These are phyloP conservation scores for Podospora tetraspora DNA, from an alignment of 495 filamentous ascomycete genomes.

Conservation along the genomic window DNA sequence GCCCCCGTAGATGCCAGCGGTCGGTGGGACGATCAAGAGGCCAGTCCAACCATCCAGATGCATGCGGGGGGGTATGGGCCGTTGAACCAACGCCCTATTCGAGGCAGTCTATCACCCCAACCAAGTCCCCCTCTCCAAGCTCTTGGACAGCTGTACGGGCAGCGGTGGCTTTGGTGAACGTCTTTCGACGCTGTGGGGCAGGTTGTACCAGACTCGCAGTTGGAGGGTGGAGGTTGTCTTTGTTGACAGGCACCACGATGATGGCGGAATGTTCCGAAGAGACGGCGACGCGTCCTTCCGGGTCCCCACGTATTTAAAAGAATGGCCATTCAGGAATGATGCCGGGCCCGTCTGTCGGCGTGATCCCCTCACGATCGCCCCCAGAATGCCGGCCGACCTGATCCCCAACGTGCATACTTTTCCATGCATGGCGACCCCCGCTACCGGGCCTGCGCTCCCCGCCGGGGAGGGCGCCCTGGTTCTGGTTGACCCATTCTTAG, in stretches of 20 bases:
- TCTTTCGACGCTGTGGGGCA: not conserved
- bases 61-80: not conserved
- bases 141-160: not conserved
- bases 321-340: not conserved
- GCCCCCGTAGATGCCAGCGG: not conserved
- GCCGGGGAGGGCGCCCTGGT: no score
- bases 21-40: not conserved
- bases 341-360: no score
- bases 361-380: not conserved
- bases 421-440: not conserved
- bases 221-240: not conserved
- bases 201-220: not conserved
- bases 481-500: not conserved
- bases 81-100: not conserved
- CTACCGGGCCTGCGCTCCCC: no score
- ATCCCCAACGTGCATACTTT: not conserved
- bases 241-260: not conserved
- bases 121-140: not conserved
- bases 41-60: not conserved
- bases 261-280: not conserved
- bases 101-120: not conserved
- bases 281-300: no score
- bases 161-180: no score
- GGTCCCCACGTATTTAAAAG: not conserved
- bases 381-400: not conserved